These are phyloP conservation scores for Thelonectria olida DNA, from an alignment of 2,329 filamentous ascomycete species.

Conservation along the genomic window DNA sequence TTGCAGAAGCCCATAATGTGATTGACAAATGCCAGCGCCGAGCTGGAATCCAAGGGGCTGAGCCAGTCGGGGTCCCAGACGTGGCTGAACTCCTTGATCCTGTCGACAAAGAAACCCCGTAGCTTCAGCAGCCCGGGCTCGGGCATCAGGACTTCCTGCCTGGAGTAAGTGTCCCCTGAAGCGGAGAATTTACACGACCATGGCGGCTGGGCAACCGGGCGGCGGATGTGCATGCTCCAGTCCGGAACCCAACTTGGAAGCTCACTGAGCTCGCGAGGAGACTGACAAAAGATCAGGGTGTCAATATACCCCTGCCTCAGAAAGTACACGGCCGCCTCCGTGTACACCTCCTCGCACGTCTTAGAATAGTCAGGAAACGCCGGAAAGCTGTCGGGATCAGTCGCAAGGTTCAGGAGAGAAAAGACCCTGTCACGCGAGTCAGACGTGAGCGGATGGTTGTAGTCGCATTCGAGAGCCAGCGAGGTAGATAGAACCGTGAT, in stretches of 20 bases:
- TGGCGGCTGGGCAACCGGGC: constrained; percentile 9
- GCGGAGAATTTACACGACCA: constrained; percentile 17
- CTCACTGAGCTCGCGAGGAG: constrained; percentile 1
- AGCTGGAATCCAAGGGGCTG: not conserved
- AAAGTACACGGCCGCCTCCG: constrained; percentile 9
- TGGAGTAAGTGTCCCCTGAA: not conserved
- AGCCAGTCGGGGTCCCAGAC: constrained; percentile 26
- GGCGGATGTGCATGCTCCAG: constrained; percentile 24
- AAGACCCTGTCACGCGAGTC: constrained; percentile 28
- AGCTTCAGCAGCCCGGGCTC: not conserved
- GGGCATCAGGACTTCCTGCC: not conserved
- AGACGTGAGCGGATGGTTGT: constrained; percentile 18
- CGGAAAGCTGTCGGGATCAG: constrained; percentile 5
- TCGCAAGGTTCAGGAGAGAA: constrained; percentile 15
- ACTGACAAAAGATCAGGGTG: constrained; percentile 20
- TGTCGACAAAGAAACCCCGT: constrained; percentile 14
- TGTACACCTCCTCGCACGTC: constrained; percentile 19
- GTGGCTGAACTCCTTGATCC: constrained; percentile 8
- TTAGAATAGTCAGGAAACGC: constrained; percentile 16
- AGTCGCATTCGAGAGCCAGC: constrained; percentile 21
- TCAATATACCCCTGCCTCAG: constrained; percentile 20
- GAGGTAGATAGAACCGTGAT: constrained; percentile 13
- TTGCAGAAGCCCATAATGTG: constrained; percentile 14
- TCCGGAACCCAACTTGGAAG: constrained; percentile 27
- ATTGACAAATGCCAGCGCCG: constrained; percentile 4